phyloP scores from a whole-genome alignment of 2,329 filamentous ascomycete species.

The Aspergillus sclerotialis region DNA sequence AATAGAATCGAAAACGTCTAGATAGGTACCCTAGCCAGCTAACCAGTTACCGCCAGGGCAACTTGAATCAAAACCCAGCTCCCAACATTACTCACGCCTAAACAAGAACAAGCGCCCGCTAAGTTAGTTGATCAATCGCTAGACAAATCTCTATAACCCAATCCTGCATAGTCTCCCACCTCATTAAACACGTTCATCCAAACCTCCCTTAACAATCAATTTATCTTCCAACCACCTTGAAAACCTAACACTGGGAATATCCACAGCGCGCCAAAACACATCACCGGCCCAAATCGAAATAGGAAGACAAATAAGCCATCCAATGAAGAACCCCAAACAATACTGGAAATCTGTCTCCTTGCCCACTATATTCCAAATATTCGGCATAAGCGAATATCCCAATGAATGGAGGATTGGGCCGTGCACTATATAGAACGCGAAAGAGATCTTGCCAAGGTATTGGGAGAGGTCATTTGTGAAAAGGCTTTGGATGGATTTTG shows the following conservation, averaged over 20 bases:
- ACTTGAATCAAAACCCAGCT: no score
- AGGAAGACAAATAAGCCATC: slow-evolving; percentile 32
- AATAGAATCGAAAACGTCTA: no score
- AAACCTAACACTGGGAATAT: slow-evolving; percentile 45
- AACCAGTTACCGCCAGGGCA: no score
- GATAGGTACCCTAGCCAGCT: no score
- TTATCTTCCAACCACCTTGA: slow-evolving; percentile 43
- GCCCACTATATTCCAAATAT: slow-evolving; percentile 33
- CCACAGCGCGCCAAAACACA: slow-evolving; percentile 53
- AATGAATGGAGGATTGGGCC: slow-evolving; percentile 38
- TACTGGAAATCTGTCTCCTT: slow-evolving; percentile 33
- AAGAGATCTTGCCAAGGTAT: slow-evolving; percentile 43
- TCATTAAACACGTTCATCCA: no score
- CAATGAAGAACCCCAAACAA: slow-evolving; percentile 32
- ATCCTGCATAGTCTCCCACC: no score
- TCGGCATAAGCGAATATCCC: slow-evolving; percentile 38
- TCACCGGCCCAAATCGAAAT: slow-evolving; percentile 50
- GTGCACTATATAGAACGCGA: slow-evolving; percentile 43
- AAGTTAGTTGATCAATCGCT: not conserved
- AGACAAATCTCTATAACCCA: no score
- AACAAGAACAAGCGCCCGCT: not conserved
- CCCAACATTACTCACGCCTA: no score
- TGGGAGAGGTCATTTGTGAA: slow-evolving; percentile 36
- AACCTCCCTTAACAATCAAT: slow-evolving; percentile 20
- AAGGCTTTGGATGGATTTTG: slow-evolving; percentile 33